Conservation (phyloP, 2,329 filamentous ascomycete genomes). For the Trichophyton mentagrophytes region DNA sequence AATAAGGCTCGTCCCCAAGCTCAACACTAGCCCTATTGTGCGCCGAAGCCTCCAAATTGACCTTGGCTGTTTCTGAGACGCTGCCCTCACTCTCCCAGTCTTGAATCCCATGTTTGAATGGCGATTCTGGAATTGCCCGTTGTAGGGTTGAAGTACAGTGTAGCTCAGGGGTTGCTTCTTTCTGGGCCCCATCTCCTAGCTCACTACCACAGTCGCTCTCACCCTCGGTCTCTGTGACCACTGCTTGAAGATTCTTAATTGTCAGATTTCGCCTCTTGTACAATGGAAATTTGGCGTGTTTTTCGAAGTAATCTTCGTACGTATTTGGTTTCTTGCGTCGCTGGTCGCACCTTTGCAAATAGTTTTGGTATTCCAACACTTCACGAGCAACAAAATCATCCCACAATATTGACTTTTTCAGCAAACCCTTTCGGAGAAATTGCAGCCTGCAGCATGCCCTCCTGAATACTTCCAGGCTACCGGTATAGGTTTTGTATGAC, state of each 20-base stretch:
- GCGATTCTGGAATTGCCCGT: neutral
- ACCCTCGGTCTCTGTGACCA: constrained; percentile 17
- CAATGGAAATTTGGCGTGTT: constrained; percentile 20
- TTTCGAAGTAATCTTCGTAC: constrained; percentile 31
- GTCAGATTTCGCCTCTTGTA: constrained; percentile 29
- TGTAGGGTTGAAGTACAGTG: neutral
- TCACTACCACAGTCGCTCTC: neutral
- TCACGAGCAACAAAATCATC: constrained; percentile 36
- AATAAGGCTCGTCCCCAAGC: constrained; percentile 13
- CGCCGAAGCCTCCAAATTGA: neutral
- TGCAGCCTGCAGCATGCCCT: constrained; percentile 28
- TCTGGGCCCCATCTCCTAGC: neutral
- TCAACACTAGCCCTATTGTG: neutral
- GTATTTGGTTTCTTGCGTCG: constrained; percentile 18
- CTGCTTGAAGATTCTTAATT: constrained; percentile 19
- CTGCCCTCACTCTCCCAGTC: neutral
- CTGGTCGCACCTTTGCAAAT: constrained; percentile 20
- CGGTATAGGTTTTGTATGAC: constrained; percentile 29
- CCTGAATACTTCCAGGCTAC: constrained; percentile 28
- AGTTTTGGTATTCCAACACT: constrained; percentile 25
- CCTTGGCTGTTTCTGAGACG: neutral
- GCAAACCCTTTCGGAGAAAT: constrained; percentile 20
- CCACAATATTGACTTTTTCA: constrained; percentile 30
- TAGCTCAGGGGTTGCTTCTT: neutral
- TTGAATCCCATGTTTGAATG: neutral